Conservation (phyloP, 768 basidiomycete genomes). For the Phylloporus arenicola region DNA sequence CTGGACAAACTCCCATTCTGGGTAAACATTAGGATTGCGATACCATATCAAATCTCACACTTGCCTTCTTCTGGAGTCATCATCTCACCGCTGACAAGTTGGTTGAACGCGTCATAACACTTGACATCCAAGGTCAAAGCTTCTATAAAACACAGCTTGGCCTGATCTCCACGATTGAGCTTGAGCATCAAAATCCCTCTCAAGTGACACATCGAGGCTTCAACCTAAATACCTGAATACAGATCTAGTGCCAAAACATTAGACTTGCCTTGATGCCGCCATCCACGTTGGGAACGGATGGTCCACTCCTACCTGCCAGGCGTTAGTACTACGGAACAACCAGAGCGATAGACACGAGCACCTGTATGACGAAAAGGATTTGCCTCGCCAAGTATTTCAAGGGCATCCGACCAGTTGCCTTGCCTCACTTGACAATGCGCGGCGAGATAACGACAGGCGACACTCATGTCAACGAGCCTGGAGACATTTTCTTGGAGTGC, state of each 20-base stretch:
- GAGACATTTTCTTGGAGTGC: constrained; percentile 61
- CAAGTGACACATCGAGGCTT: constrained; percentile 95
- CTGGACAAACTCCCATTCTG: constrained; percentile 97
- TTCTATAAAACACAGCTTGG: constrained; percentile 94
- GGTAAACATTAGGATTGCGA: constrained; percentile 3
- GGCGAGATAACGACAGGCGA: constrained; percentile 93
- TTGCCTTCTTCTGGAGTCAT: constrained; percentile 94
- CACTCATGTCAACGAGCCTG: constrained; percentile 86
- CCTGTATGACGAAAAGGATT: constrained; percentile 81
- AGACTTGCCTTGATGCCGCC: constrained; percentile 85
- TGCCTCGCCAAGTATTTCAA: constrained; percentile 88
- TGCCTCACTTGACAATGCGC: constrained; percentile 91
- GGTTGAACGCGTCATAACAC: constrained; percentile 93
- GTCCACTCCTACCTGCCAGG: constrained; percentile 52
- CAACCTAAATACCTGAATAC: constrained; percentile 53
- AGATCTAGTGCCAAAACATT: neutral
- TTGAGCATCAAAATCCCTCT: constrained; percentile 93
- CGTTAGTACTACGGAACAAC: constrained; percentile 3
- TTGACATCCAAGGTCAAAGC: constrained; percentile 92
- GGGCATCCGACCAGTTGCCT: constrained; percentile 88
- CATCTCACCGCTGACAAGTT: constrained; percentile 89
- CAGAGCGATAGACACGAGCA: constrained; percentile 22
- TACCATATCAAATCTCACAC: constrained; percentile 5
- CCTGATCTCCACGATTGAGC: constrained; percentile 82
- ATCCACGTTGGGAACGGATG: constrained; percentile 74